Conservation (phyloP, 176 grass and related monocot species). For the Tuctoria greenei region DNA sequence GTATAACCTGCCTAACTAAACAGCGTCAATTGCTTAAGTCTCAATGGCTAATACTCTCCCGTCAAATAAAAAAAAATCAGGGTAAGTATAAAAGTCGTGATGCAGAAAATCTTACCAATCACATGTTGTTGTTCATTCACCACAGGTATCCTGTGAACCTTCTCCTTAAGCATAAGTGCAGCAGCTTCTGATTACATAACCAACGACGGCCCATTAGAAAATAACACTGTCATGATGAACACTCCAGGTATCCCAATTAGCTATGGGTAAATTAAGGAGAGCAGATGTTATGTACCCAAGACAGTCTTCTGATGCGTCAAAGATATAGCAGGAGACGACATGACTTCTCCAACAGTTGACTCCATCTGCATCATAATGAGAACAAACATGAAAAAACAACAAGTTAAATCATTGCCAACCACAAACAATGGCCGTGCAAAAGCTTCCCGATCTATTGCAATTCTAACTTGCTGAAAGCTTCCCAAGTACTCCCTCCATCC, state of each 20-base stretch:
- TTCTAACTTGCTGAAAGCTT: no score
- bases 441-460: no score
- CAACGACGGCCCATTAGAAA: background rate
- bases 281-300: conserved; percentile 43
- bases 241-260: background rate
- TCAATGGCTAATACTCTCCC: no score
- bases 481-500: no score
- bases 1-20: background rate
- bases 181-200: conserved; percentile 61
- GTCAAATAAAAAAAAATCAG: no score
- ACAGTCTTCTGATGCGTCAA: conserved; percentile 62
- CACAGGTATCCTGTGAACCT: conserved; percentile 80
- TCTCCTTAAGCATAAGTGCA: conserved; percentile 75
- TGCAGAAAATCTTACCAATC: conserved; percentile 44
- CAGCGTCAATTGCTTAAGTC: background rate
- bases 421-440: no score
- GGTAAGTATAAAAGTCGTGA: no score
- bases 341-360: conserved; percentile 68
- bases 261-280: background rate
- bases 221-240: background rate
- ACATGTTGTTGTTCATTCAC: conserved; percentile 57
- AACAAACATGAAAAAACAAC: background rate
- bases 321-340: conserved; percentile 81
- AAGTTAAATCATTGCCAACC: background rate
- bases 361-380: no score